Evolutionary conservation across 129 eudicot species (phyloP), one percentile per base, ranked within the genome.

Genomic region (Helichrysum umbraculigerum): DNA sequence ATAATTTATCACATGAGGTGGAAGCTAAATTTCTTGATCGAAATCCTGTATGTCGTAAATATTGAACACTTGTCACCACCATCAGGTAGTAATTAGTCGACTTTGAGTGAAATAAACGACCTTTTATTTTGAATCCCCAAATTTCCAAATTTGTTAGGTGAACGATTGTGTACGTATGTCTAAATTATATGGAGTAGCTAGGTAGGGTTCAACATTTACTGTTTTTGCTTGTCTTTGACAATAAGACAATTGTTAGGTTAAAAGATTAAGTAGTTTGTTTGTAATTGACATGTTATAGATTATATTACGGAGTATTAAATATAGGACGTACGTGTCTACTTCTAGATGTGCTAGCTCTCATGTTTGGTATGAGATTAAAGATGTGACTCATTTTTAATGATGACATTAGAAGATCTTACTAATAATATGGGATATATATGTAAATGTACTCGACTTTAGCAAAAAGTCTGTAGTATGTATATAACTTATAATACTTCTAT

Each of bases 211-310:
- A 7, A 62, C 25, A 25, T 32, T 0, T 14, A 47, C 14, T 47
- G 54, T 47, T 14, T 47, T 64, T 72, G 68, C 78, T 64, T 79
- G 16, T 72, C 83, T 79, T 79, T 64, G 73, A 72, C 77, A 63
- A 72, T 64, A 72, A 79, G 83, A 63, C 28, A 71, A 16, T 71
- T 33, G 9, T 20, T 32, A 61, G 10, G 11, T 29, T 33, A 47
- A 78, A 78, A 28, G 0, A 25, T 19, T 7, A 4, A 29, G 0
- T 6, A 6, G 11, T 9, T 56, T 56, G 34, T 56, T 76, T 21
- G 2, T 78, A 9, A 16, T 78, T 19, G n/a, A 44, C 61, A 68
- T 35, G 12, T 39, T 39, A 7, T 59, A 21, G 21, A 37, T 68
- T 17, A 39, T 6, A 37, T 33, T 3, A 33, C n/a, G n/a, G n/a